Conservation (phyloP, 208 protist species). For the Blastocrithidia nonstop region DNA sequence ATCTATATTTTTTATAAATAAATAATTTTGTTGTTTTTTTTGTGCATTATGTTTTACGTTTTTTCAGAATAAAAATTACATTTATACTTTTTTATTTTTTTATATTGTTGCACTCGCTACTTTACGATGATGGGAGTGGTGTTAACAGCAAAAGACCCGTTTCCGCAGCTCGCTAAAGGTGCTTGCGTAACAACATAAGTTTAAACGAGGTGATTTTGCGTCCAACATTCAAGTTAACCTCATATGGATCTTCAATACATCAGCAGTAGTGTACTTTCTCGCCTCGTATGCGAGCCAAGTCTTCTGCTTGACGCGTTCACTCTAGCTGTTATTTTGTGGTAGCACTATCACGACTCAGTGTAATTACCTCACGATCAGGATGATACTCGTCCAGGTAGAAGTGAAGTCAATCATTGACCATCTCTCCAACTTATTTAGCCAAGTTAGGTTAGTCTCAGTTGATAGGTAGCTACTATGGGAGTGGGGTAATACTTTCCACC, state of each 20-base stretch:
- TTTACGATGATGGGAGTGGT: too few species aligned
- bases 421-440: slow-evolving; percentile 28
- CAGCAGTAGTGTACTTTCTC: slow-evolving; percentile 73
- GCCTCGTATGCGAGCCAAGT: slow-evolving; percentile 46
- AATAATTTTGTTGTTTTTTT: neutral
- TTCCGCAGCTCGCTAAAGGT: slow-evolving; percentile 41
- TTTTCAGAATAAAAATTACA: neutral
- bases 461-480: slow-evolving; percentile 12
- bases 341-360: slow-evolving; percentile 26
- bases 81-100: too few species aligned
- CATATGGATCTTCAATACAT: slow-evolving; percentile 87
- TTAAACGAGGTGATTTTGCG: slow-evolving; percentile 79
- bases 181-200: slow-evolving; percentile 50
- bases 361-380: slow-evolving; percentile 39
- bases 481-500: slow-evolving; percentile 18
- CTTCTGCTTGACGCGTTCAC: slow-evolving; percentile 72
- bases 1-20: neutral
- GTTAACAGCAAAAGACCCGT: slow-evolving; percentile 31
- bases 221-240: slow-evolving; percentile 78
- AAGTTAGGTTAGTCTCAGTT: slow-evolving; percentile 4
- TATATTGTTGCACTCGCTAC: too few species aligned
- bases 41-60: neutral
- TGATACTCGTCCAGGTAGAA: slow-evolving; percentile 75
- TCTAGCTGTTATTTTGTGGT: slow-evolving; percentile 43
- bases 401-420: slow-evolving; percentile 53